Evolutionary conservation across 163 green algal genomes (phyloP), one percentile per base, ranked within the genome.

Genomic region (Prototheca cutis): DNA sequence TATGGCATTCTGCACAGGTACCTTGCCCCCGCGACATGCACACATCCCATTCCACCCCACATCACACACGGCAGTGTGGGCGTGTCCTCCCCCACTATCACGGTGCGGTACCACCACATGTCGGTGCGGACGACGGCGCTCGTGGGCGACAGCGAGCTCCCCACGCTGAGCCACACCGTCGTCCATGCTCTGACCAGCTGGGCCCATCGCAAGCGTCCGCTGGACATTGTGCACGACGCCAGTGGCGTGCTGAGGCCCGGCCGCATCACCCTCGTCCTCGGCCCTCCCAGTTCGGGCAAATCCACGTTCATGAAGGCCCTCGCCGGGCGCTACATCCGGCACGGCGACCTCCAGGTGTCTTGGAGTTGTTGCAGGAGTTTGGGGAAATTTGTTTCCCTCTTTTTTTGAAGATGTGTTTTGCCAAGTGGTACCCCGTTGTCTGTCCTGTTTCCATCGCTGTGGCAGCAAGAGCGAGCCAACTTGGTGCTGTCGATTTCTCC

Each of bases 231-330:
- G 10, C 42, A 66, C 13, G 49, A 48, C 6, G 58, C 53, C 24
- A 42, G 5, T 33, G 59, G 56, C 30, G 47, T 78, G 36, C 48
- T 84, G 34, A 57, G 52, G n/a, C 77, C 78, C 10, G 82, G 80
- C 24, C 66, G 71, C 29, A 48, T 90, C 58, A 86, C 76, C 4
- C 73, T 93, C 31, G 71, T 93, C 53, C 75, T 93, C 45, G 85
- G 84, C 2, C 82, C 81, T 0, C 81, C 81, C 25, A 73, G 72
- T 33, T 58, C 62, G 17, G 82, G 82, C 59, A 86, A 84, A 61
- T 78, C 59, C 23, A 85, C 74, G 3, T 71, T 90, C n/a, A 70
- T 90, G 25, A 72, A 68, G 24, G 62, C 71, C 1, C 68, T 85
- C 39, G 63, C 75, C 17, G 80, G 78, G 6, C 65, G 67, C 51